Conservation (phyloP, 1,284 basidiomycete genomes). For the Dichomitus squalens region DNA sequence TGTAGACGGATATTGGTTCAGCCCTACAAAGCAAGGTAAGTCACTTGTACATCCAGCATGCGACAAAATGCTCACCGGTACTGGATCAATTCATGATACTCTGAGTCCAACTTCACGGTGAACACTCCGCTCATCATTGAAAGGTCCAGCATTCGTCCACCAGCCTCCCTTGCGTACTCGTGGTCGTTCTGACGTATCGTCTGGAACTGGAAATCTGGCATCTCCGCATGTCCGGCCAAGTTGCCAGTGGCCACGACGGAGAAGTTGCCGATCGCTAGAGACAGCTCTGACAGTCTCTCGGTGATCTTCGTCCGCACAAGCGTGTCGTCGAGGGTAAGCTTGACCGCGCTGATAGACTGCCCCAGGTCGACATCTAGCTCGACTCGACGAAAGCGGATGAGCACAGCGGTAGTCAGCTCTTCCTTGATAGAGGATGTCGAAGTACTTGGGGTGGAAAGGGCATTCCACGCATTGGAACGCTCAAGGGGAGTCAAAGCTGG, state of each 20-base stretch:
- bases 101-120: conserved; percentile 71
- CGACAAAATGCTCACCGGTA: conserved; percentile 61
- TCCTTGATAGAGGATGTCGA: conserved; percentile 37
- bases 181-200: conserved; percentile 64
- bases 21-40: conserved; percentile 49
- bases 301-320: conserved; percentile 64
- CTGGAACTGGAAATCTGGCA: conserved; percentile 76
- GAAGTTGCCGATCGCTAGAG: conserved; percentile 66
- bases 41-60: background rate
- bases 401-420: conserved; percentile 58
- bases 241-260: conserved; percentile 71
- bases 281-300: conserved; percentile 59
- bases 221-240: conserved; percentile 68
- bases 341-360: conserved; percentile 68
- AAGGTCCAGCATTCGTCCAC: conserved; percentile 67
- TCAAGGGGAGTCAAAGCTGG: conserved; percentile 35
- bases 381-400: conserved; percentile 73
- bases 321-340: conserved; percentile 63
- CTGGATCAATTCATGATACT: conserved; percentile 74
- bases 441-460: conserved; percentile 6
- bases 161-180: conserved; percentile 35
- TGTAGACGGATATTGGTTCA: conserved; percentile 74
- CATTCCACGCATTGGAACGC: conserved; percentile 19
- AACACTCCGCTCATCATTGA: conserved; percentile 77
- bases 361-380: conserved; percentile 78